phyloP scores from a whole-genome alignment of 768 basidiomycete species.

The Trametes meyenii region DNA sequence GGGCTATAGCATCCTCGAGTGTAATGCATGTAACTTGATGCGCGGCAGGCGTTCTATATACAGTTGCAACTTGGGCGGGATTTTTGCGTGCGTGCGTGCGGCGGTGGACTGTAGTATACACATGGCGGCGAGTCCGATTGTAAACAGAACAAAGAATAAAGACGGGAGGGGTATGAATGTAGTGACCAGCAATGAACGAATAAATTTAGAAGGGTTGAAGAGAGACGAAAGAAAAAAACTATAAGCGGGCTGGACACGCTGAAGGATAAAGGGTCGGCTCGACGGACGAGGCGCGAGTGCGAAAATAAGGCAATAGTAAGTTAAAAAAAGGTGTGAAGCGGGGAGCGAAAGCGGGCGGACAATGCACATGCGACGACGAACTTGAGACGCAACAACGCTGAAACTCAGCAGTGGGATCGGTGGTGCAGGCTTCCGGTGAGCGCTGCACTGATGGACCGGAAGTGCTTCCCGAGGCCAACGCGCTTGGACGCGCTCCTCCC shows the following conservation, averaged over 20 bases:
- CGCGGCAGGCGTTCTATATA: not conserved
- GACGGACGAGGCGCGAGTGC: not conserved
- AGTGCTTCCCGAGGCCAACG: conserved; percentile 3
- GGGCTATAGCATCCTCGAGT: not conserved
- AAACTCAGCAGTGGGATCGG: not conserved
- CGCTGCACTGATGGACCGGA: conserved; percentile 12
- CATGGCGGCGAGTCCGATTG: conserved; percentile 16
- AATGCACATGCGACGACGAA: not conserved
- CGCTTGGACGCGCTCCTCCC: not conserved
- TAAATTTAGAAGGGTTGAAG: conserved; percentile 1
- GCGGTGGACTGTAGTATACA: conserved; percentile 12
- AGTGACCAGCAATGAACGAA: conserved; percentile 18
- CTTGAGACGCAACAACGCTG: not conserved
- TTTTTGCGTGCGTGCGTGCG: not conserved
- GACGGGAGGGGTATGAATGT: not conserved
- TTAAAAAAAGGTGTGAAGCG: not conserved
- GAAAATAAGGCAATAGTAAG: not conserved
- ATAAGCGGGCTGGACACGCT: conserved; percentile 10
- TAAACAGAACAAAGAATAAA: not conserved
- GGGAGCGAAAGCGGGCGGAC: not conserved
- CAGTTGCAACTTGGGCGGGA: not conserved
- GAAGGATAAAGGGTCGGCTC: not conserved
- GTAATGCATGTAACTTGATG: not conserved
- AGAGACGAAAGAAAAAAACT: not conserved
- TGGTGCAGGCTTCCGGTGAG: not conserved